Evolutionary conservation across 768 basidiomycete species (phyloP).

Genomic region (Mycena venus): DNA sequence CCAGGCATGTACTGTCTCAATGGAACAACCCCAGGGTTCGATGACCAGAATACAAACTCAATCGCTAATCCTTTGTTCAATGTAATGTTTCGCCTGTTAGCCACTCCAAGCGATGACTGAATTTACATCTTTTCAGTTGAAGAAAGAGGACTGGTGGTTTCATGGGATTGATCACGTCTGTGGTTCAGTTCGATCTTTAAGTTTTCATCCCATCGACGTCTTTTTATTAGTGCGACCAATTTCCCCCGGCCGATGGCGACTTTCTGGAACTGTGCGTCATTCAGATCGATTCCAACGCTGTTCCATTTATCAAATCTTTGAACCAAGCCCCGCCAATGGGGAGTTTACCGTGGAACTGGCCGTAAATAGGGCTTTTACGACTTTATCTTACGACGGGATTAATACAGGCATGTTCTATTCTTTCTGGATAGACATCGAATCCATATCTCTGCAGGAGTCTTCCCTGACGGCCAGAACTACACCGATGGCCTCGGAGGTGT

Average conservation of each 20-base stretch:
- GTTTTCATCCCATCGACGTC: background rate
- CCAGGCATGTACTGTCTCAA: constrained; percentile 54
- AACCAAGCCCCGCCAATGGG: constrained; percentile 51
- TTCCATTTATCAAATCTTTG: background rate
- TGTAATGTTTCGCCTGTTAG: constrained; percentile 34
- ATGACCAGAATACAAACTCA: constrained; percentile 48
- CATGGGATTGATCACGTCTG: constrained; percentile 54
- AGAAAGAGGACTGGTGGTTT: constrained; percentile 56
- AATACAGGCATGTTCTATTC: constrained; percentile 18
- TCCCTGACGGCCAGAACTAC: constrained; percentile 52
- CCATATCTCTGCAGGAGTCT: background rate
- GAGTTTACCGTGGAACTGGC: constrained; percentile 58
- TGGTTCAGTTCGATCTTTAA: background rate
- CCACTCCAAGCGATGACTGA: background rate
- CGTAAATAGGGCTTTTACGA: constrained; percentile 58
- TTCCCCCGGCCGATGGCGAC: constrained; percentile 57
- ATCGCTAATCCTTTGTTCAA: constrained; percentile 51
- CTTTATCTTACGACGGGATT: constrained; percentile 49
- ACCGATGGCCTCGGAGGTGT: constrained; percentile 41
- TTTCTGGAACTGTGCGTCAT: constrained; percentile 52
- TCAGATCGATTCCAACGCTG: background rate
- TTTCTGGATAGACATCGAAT: background rate
- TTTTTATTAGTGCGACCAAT: constrained; percentile 55
- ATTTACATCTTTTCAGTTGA: constrained; percentile 39
- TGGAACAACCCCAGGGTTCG: constrained; percentile 45